Evolutionary conservation across 306 rosid genomes (phyloP).

Genomic region (Adenanthera pavonina): DNA sequence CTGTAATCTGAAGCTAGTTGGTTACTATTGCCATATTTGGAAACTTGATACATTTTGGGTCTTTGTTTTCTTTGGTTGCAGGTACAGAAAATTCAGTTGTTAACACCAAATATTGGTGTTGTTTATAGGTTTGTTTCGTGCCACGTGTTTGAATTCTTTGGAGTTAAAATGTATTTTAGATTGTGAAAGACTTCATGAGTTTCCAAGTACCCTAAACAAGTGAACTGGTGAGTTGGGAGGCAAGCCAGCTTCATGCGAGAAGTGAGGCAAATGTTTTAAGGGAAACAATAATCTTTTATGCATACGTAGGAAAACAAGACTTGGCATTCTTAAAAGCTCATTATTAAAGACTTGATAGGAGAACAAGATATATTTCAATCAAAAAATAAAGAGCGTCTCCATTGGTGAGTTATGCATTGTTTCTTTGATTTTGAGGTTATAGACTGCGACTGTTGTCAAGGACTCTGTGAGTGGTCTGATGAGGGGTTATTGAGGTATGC

Average conservation of each 20-base stretch:
- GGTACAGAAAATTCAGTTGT: constrained; percentile 86
- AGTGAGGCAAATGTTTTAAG: background rate
- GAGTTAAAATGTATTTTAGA: constrained; percentile 26
- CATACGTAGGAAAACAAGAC: constrained; percentile 6
- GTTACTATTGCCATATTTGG: background rate
- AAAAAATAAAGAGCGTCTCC: background rate
- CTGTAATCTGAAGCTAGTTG: background rate
- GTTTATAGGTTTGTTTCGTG: constrained; percentile 78
- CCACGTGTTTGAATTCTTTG: constrained; percentile 32
- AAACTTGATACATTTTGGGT: constrained; percentile 14
- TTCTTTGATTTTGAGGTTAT: background rate
- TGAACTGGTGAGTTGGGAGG: constrained; percentile 7
- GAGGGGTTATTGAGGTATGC: too few relatives aligned
- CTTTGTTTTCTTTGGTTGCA: constrained; percentile 45
- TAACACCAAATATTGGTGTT: constrained; percentile 94
- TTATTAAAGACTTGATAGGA: background rate
- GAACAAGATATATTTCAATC: constrained; percentile 10
- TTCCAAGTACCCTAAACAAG: background rate
- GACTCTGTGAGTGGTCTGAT: too few relatives aligned
- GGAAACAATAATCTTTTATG: background rate
- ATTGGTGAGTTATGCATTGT: background rate
- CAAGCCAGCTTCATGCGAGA: constrained; percentile 8
- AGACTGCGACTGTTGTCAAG: too few relatives aligned
- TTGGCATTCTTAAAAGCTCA: background rate
- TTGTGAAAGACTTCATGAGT: constrained; percentile 15